Conservation (phyloP, 2,329 filamentous ascomycete species). For the Monosporascus ibericus region DNA sequence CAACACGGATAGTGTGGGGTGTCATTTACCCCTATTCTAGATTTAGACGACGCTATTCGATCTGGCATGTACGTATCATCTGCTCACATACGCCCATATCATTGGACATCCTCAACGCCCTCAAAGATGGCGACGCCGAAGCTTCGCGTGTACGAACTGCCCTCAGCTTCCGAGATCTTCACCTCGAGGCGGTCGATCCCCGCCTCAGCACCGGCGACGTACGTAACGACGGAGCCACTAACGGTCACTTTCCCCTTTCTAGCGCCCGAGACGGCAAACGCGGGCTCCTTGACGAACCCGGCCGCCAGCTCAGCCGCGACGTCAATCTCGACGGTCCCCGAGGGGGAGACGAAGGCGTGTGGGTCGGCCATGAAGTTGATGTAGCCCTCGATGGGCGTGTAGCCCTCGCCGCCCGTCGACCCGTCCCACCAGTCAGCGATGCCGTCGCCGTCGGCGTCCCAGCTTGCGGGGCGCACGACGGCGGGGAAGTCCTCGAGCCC, state of each 20-base stretch:
- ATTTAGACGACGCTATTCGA: too few relatives aligned
- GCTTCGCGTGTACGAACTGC: slow-evolving; percentile 12
- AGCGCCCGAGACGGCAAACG: slow-evolving; percentile 6
- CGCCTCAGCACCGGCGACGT: slow-evolving; percentile 7
- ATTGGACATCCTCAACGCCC: not conserved
- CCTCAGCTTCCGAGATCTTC: slow-evolving; percentile 11
- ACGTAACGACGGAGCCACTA: slow-evolving; percentile 6
- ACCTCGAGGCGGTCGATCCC: slow-evolving; percentile 12
- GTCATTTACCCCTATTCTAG: too few relatives aligned
- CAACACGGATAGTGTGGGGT: too few relatives aligned
- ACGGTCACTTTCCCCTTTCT: slow-evolving; percentile 11
- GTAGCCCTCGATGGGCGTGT: slow-evolving; percentile 26
- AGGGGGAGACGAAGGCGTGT: slow-evolving; percentile 24
- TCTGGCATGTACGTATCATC: too few relatives aligned
- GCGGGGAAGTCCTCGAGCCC: slow-evolving; percentile 27
- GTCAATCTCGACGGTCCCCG: slow-evolving; percentile 16
- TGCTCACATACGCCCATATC: too few relatives aligned
- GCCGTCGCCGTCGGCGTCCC: slow-evolving; percentile 28
- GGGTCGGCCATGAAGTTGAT: slow-evolving; percentile 30
- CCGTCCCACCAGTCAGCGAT: slow-evolving; percentile 31
- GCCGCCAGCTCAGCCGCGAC: slow-evolving; percentile 16
- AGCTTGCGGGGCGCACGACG: slow-evolving; percentile 15
- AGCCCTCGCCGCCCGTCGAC: slow-evolving; percentile 24
- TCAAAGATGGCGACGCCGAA: slow-evolving; percentile 13
- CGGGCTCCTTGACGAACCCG: slow-evolving; percentile 13